Conservation (phyloP, 345 rosid genomes). For the Citrus unshiu region DNA sequence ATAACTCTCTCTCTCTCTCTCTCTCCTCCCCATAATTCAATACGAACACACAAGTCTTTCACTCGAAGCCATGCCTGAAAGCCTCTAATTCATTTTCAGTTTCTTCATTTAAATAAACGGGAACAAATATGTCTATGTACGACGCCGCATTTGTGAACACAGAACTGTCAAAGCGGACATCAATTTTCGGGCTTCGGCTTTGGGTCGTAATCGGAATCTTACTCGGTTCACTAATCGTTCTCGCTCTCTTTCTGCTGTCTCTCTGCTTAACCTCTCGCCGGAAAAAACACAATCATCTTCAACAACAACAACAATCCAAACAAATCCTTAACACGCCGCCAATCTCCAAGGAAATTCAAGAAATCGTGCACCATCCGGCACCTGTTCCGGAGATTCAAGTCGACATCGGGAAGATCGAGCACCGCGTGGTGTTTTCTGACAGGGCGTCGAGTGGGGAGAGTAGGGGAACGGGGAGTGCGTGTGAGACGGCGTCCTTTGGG, state of each 20-base stretch:
- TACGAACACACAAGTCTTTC: neutral
- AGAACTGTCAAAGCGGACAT: slow-evolving; percentile 82
- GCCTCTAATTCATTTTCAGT: neutral
- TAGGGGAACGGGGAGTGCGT: slow-evolving; percentile 59
- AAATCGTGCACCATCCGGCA: slow-evolving; percentile 46
- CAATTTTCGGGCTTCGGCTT: slow-evolving; percentile 80
- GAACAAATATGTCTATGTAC: slow-evolving; percentile 44
- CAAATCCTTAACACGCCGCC: slow-evolving; percentile 47
- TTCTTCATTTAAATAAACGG: neutral
- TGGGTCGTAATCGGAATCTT: slow-evolving; percentile 93
- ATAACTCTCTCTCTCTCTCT: neutral
- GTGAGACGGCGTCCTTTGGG: slow-evolving; percentile 61
- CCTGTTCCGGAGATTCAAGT: slow-evolving; percentile 76
- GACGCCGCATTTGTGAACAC: slow-evolving; percentile 63
- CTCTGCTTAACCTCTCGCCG: slow-evolving; percentile 86
- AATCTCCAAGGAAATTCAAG: slow-evolving; percentile 79
- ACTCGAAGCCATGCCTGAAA: neutral
- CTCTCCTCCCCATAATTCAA: neutral
- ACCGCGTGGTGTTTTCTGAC: slow-evolving; percentile 77
- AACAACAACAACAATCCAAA: slow-evolving; percentile 9
- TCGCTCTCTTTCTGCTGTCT: slow-evolving; percentile 82
- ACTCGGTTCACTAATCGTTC: slow-evolving; percentile 75
- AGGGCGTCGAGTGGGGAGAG: slow-evolving; percentile 77
- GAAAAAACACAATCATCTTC: slow-evolving; percentile 31
- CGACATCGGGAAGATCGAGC: slow-evolving; percentile 85